Conservation (phyloP, 2,329 filamentous ascomycete genomes). For the Leptoxyphium fumago region DNA sequence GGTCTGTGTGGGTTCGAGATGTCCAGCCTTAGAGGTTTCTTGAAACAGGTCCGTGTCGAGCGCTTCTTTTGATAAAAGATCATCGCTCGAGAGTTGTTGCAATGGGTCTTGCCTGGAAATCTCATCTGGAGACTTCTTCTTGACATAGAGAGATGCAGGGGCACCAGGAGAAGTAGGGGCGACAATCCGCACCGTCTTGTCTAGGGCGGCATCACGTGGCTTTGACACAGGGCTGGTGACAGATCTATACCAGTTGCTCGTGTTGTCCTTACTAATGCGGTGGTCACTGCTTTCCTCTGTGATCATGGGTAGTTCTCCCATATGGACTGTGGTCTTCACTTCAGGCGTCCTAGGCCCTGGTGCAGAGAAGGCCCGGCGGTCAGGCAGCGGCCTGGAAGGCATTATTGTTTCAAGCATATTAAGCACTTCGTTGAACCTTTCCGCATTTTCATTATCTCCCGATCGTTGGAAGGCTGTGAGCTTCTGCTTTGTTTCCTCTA, state of each 20-base stretch:
- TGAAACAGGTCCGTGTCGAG: too few relatives aligned
- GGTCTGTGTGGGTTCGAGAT: background rate
- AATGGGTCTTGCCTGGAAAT: background rate
- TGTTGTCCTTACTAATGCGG: slow-evolving; percentile 17
- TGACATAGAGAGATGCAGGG: slow-evolving; percentile 40
- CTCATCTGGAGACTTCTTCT: slow-evolving; percentile 26
- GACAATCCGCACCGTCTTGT: slow-evolving; percentile 42
- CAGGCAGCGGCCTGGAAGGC: slow-evolving; percentile 9
- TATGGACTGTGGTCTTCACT: slow-evolving; percentile 13
- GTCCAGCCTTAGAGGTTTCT: too few relatives aligned
- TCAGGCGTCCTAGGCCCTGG: slow-evolving; percentile 21
- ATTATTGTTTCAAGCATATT: slow-evolving; percentile 25
- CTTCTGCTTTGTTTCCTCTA: slow-evolving; percentile 43
- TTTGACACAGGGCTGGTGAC: slow-evolving; percentile 27
- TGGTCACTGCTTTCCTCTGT: slow-evolving; percentile 31
- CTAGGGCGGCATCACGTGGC: background rate
- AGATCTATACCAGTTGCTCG: slow-evolving; percentile 23
- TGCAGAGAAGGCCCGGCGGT: slow-evolving; percentile 33
- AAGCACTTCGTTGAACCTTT: slow-evolving; percentile 45
- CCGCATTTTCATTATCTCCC: slow-evolving; percentile 30
- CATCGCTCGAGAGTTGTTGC: too few relatives aligned
- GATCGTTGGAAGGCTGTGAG: slow-evolving; percentile 37
- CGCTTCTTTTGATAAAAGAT: too few relatives aligned
- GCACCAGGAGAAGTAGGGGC: slow-evolving; percentile 34
- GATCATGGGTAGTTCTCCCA: slow-evolving; percentile 31